Conservation (phyloP, 495 filamentous ascomycete species). For the Lineolata rhizophorae region DNA sequence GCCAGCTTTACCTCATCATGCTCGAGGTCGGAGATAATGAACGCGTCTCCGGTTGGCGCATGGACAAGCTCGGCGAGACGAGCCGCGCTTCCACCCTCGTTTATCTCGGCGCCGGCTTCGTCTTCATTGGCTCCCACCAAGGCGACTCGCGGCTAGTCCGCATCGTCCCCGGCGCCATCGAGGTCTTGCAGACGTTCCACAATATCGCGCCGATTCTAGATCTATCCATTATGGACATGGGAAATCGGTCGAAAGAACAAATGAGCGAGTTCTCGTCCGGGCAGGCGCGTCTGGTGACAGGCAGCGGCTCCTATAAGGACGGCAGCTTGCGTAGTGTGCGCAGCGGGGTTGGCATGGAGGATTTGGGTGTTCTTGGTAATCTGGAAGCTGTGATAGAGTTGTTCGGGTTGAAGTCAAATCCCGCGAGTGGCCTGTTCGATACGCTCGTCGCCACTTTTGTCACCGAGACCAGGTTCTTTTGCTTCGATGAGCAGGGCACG, state of each 20-base stretch:
- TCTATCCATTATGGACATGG: conserved; percentile 88
- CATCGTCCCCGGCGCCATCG: conserved; percentile 28
- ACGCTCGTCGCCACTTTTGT: conserved; percentile 62
- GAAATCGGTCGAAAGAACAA: conserved; percentile 55
- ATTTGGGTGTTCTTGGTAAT: conserved; percentile 60
- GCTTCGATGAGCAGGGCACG: conserved; percentile 50
- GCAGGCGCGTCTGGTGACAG: conserved; percentile 82
- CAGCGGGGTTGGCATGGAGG: conserved; percentile 85
- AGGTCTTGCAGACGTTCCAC: conserved; percentile 51
- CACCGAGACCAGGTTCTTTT: conserved; percentile 64
- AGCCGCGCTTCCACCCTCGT: conserved; percentile 56
- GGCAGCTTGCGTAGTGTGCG: conserved; percentile 73
- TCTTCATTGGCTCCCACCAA: conserved; percentile 83
- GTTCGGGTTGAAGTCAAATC: conserved; percentile 35
- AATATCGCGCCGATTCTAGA: conserved; percentile 87
- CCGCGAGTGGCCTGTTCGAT: conserved; percentile 29
- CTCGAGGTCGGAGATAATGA: conserved; percentile 38
- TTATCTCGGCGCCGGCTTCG: conserved; percentile 47
- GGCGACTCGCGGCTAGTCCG: conserved; percentile 74
- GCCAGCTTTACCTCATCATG: conserved; percentile 57
- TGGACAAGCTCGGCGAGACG: conserved; percentile 44
- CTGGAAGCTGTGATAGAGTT: conserved; percentile 54
- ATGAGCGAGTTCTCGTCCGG: conserved; percentile 84
- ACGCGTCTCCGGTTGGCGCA: conserved; percentile 42
- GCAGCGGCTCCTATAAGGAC: conserved; percentile 69